These are phyloP conservation scores for Talaromyces atroroseus DNA, from an alignment of 2,329 filamentous ascomycete species.

Conservation along the genomic window DNA sequence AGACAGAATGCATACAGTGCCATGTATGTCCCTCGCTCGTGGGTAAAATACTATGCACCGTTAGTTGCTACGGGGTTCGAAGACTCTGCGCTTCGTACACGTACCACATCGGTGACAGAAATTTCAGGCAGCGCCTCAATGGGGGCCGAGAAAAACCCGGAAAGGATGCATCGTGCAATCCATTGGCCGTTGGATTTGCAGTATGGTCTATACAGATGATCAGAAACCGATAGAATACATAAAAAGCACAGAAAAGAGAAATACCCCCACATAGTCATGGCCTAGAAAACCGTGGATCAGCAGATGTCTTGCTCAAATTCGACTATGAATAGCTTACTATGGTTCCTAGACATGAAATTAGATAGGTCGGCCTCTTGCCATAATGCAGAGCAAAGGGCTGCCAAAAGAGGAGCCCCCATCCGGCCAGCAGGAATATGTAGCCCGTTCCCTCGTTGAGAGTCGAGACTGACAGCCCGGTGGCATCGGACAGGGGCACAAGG, in stretches of 20 bases:
- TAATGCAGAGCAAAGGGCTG: conserved; percentile 30
- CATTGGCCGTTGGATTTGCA: too few species aligned
- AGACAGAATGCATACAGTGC: conserved; percentile 43
- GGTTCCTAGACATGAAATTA: conserved; percentile 12
- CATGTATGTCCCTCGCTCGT: conserved; percentile 41
- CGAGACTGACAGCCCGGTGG: conserved; percentile 38
- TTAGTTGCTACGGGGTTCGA: too few species aligned
- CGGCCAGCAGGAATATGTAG: conserved; percentile 29
- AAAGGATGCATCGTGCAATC: conserved; percentile 22
- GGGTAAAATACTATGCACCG: too few species aligned
- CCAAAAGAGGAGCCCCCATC: conserved; percentile 33
- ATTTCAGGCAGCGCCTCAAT: conserved; percentile 48
- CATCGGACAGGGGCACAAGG: conserved; percentile 35
- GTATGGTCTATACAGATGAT: too few species aligned
- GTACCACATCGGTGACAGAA: conserved; percentile 41
- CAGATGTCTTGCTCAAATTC: too few species aligned
- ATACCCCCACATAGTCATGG: too few species aligned
- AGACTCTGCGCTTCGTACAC: too few species aligned
- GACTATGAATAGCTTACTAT: conserved; percentile 9
- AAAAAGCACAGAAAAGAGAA: too few species aligned
- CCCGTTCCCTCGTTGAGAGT: conserved; percentile 45
- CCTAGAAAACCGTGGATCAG: too few species aligned
- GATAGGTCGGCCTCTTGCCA: conserved; percentile 17
- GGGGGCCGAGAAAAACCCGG: conserved; percentile 45
- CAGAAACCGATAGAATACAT: too few species aligned